Evolutionary conservation across 306 rosid genomes (phyloP).

Genomic region (Vigna radiata): DNA sequence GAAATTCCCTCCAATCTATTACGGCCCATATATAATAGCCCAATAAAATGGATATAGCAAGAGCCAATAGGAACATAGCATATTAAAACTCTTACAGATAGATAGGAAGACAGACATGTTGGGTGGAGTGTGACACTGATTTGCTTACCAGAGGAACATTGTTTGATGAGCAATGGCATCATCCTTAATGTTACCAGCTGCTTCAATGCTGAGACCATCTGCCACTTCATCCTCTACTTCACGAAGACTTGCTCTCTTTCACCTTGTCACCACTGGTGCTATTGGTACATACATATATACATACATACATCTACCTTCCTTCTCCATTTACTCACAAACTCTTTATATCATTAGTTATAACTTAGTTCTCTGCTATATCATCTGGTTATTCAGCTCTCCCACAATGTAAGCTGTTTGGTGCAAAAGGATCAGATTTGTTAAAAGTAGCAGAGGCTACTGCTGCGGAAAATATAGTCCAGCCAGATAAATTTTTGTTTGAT

Average conservation of each 20-base stretch:
- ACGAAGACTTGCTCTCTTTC: slow-evolving; percentile 60
- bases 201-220: slow-evolving; percentile 8
- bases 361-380: slow-evolving; percentile 37
- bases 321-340: background rate
- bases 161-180: slow-evolving; percentile 39
- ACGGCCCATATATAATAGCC: background rate
- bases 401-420: slow-evolving; percentile 62
- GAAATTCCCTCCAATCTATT: background rate
- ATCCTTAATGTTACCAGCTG: slow-evolving; percentile 38
- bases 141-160: background rate
- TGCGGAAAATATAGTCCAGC: slow-evolving; percentile 57
- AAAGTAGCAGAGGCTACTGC: slow-evolving; percentile 52
- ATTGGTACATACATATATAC: slow-evolving; percentile 13
- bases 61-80: slow-evolving; percentile 10
- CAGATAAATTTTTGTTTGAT: slow-evolving; percentile 63
- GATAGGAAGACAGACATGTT: background rate
- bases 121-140: background rate
- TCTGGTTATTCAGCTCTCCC: slow-evolving; percentile 65
- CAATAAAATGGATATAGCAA: slow-evolving; percentile 27
- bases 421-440: slow-evolving; percentile 59
- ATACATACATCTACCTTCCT: background rate
- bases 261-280: slow-evolving; percentile 54
- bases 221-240: slow-evolving; percentile 24
- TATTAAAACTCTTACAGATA: background rate
- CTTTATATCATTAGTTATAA: background rate